Evolutionary conservation across 2,329 filamentous ascomycete species (phyloP), one percentile per base, ranked within the genome.

Genomic region (Penicillium fuscoglaucum): DNA sequence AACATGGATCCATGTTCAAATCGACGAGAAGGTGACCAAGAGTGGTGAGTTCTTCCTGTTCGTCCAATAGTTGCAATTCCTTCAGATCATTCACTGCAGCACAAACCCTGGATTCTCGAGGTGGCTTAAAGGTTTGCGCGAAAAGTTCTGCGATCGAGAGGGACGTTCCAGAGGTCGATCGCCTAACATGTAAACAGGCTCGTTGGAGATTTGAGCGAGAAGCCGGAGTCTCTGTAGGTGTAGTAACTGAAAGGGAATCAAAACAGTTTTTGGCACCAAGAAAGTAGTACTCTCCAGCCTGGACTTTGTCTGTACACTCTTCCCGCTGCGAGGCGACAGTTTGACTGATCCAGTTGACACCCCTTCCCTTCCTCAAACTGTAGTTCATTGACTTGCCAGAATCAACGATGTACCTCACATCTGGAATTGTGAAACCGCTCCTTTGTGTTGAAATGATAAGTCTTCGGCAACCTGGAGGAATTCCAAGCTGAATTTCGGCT

Each of bases 401-500:
- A 59, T 84, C 82, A 35, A 84, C 70, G 2, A 84, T 79, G 63
- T 77, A 79, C 54, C 75, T 75, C 21, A 83, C 79, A 59, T 83
- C 81, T 9, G 80, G 76, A n/a, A 83, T 77, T 6, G 81, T 83
- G 41, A 83, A 69, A 4, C 78, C 81, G 0, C 79, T 81, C 63
- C 83, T 81, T 7, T 82, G 80, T 0, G 80, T 83, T 4, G 79
- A 74, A 9, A 83, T 68, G 35, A 83, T 79, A 33, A 83, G 75
- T 60, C 80, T 80, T 44, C 82, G 75, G 47, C 74, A 75, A 17
- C 77, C 78, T 21, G 60, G 51, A 3, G 77, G 74, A 3, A 77
- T 62, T 66, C 69, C 7, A 24, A 43, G 21, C 12, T 43, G 7
- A 43, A 24, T 1, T 43, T 24, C 13, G 3, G 12, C 12, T 9